Percentiles rank a stretch among this genome's conserved stretches.
Evolutionary conservation across 2,329 filamentous ascomycete species (phyloP).

Genomic region (Ceratocystis harringtonii): DNA sequence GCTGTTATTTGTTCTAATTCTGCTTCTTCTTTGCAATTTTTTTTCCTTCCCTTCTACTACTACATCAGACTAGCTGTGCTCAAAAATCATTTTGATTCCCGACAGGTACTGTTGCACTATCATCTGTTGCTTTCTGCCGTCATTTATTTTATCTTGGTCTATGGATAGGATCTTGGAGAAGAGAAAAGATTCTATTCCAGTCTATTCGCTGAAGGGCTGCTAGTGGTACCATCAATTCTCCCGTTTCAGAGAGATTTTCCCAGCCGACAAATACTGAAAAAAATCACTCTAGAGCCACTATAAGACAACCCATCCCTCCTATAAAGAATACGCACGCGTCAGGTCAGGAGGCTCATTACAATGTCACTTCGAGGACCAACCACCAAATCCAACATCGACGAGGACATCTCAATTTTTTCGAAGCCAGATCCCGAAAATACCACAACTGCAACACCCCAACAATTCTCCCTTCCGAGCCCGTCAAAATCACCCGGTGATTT

Average conservation of each 20-base stretch:
- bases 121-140: neutral
- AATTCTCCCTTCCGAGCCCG: slow-evolving; percentile 14
- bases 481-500: slow-evolving; percentile 32
- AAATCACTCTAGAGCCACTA: neutral
- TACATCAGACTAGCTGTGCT: too few relatives aligned
- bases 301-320: neutral
- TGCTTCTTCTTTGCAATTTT: neutral
- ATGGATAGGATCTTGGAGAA: neutral
- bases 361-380: neutral
- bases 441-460: neutral
- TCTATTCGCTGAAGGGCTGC: neutral
- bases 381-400: neutral
- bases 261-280: neutral
- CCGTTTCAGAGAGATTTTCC: slow-evolving; percentile 1
- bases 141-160: neutral
- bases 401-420: slow-evolving; percentile 7
- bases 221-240: neutral
- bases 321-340: neutral
- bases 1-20: neutral
- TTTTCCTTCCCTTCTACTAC: neutral
- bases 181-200: neutral
- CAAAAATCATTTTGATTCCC: too few relatives aligned
- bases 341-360: slow-evolving; percentile 2
- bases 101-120: too few relatives aligned
- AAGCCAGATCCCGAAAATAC: neutral